Conservation (phyloP, 352 stramenopile genomes). For the Phytophthora sojae region DNA sequence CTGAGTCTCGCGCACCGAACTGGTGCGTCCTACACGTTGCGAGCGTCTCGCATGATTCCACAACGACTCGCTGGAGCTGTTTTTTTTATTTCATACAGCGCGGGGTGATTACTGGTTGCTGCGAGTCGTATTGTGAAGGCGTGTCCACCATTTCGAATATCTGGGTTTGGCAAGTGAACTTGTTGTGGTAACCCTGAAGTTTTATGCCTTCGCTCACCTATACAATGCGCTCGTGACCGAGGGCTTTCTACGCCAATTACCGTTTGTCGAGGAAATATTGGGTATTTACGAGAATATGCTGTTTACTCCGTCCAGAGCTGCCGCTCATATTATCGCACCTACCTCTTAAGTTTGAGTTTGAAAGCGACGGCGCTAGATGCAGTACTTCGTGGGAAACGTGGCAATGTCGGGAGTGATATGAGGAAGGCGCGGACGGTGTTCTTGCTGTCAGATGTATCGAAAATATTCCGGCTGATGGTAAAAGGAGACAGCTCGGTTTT, state of each 20-base stretch:
- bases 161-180: neutral
- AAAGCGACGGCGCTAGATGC: neutral
- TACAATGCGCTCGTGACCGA: slow-evolving; percentile 32
- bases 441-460: slow-evolving; percentile 27
- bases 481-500: slow-evolving; percentile 30
- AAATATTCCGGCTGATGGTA: slow-evolving; percentile 23
- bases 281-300: slow-evolving; percentile 23
- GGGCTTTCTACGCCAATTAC: slow-evolving; percentile 18
- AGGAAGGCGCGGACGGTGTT: neutral
- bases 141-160: slow-evolving; percentile 24
- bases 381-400: neutral
- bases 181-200: slow-evolving; percentile 13
- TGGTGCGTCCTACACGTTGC: too few relatives aligned
- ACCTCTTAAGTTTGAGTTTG: slow-evolving; percentile 20
- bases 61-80: too few relatives aligned
- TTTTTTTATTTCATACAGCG: too few relatives aligned
- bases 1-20: too few relatives aligned
- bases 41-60: too few relatives aligned
- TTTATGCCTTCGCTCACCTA: slow-evolving; percentile 37
- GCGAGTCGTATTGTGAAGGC: too few relatives aligned
- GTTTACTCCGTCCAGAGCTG: slow-evolving; percentile 36
- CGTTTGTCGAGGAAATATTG: slow-evolving; percentile 35
- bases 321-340: slow-evolving; percentile 29
- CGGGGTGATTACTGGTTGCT: too few relatives aligned
- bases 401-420: neutral